These are phyloP conservation scores for Voacanga thouarsii DNA, from an alignment of 257 asterid genomes.

Conservation along the genomic window DNA sequence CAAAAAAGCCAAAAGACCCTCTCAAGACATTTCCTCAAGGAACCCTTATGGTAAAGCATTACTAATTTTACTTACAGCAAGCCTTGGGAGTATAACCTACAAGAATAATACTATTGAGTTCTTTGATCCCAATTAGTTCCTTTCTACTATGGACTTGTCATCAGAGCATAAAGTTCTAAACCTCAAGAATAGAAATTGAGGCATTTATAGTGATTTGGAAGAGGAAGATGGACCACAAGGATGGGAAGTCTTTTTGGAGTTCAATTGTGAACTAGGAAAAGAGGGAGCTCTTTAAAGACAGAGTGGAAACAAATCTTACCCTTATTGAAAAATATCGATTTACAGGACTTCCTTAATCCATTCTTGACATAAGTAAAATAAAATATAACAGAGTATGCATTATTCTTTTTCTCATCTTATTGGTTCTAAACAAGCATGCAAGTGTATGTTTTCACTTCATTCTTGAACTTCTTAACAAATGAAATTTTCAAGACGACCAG, in stretches of 20 bases:
- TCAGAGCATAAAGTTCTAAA: conserved; percentile 83
- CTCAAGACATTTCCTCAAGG: neutral
- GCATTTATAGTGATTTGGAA: conserved; percentile 89
- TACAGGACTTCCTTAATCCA: conserved; percentile 79
- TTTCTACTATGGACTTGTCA: conserved; percentile 61
- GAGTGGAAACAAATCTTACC: conserved; percentile 77
- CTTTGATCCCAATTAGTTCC: conserved; percentile 70
- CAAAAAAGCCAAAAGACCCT: conserved; percentile 23
- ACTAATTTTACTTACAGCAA: conserved; percentile 29
- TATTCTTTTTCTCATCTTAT: neutral
- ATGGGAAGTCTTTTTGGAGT: conserved; percentile 68
- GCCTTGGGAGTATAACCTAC: conserved; percentile 75
- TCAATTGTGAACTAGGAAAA: conserved; percentile 67
- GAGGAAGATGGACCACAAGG: conserved; percentile 70
- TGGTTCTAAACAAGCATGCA: neutral
- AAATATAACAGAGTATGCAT: conserved; percentile 55
- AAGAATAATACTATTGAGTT: conserved; percentile 63
- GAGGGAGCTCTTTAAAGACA: conserved; percentile 79
- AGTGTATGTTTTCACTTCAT: neutral
- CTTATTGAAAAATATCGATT: conserved; percentile 62
- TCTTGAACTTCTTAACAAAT: neutral
- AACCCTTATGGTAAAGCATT: neutral
- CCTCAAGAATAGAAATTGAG: conserved; percentile 81
- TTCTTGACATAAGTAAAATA: conserved; percentile 88
- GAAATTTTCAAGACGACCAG: conserved; percentile 55